Evolutionary conservation across 208 protist species (phyloP), one percentile per base, ranked within the genome.

Genomic region (Angomonas deanei): DNA sequence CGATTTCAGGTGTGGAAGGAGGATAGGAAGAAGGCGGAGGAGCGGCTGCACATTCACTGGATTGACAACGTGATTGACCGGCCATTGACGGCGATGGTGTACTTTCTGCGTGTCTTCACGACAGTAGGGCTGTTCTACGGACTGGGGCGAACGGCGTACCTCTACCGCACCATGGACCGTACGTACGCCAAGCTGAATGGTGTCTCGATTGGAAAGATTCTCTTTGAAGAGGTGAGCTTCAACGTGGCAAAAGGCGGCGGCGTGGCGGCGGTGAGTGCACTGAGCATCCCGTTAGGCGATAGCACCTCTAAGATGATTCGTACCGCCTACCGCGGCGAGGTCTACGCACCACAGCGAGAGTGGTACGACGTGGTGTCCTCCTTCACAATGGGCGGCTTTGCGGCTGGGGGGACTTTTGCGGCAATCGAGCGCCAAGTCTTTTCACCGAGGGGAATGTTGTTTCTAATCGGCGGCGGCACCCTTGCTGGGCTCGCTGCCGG

Each of bases 151-250:
- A 90, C 80, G 0, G 57, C 67, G 0, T 86, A 91, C 59, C 74
- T 96, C 2, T 92, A 91, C 64, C 90, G 86, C 47, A 92, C 86
- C 28, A 96, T 96, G 82, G 90, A 96, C 71, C 86, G 85, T 70
- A 72, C 83, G 50, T 96, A 93, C 76, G 80, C 86, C 24, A 89
- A 91, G 60, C 76, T 96, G 17, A 82, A 96, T 65, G 90, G 90
- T 49, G 86, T 92, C 21, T 79, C 73, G 1, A 62, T 92, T 13
- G 57, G 60, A 21, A 64, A 69, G 26, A 79, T 96, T 38, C 82
- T 78, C 10, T 74, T 91, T 24, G 71, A 84, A 24, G 86, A 93
- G 59, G 64, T 91, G 1, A 87, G 68, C 48, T 39, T 66, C 3
- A 68, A 72, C 13, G 76, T 96, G 13, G 70, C 80, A n/a, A 90